These are phyloP conservation scores for Fusarium heterosporum DNA, from an alignment of 2,329 filamentous ascomycete genomes.

Conservation along the genomic window DNA sequence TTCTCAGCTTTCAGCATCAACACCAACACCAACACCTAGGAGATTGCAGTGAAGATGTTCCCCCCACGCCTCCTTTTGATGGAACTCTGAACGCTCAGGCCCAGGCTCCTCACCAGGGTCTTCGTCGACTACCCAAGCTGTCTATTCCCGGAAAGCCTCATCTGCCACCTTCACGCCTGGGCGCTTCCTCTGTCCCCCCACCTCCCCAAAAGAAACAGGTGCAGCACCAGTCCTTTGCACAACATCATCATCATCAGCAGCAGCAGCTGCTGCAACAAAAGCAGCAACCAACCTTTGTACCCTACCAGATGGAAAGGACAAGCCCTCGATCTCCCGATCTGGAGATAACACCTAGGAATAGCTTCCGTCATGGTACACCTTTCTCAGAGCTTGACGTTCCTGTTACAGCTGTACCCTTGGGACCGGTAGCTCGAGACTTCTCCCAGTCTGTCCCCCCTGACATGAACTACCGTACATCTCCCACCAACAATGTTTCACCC, in stretches of 20 bases:
- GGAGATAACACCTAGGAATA: slow-evolving; percentile 63
- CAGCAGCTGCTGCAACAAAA: slow-evolving; percentile 15
- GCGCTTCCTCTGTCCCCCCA: slow-evolving; percentile 48
- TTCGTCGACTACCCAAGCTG: slow-evolving; percentile 71
- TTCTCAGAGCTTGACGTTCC: slow-evolving; percentile 93
- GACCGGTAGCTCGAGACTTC: slow-evolving; percentile 79
- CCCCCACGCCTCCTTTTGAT: slow-evolving; percentile 77
- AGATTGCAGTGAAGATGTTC: slow-evolving; percentile 63
- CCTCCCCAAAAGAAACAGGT: slow-evolving; percentile 43
- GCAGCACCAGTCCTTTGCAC: slow-evolving; percentile 41
- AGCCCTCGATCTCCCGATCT: slow-evolving; percentile 67
- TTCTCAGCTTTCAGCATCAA: slow-evolving; percentile 79
- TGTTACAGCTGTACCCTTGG: slow-evolving; percentile 76
- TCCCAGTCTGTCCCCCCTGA: slow-evolving; percentile 95
- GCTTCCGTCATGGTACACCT: slow-evolving; percentile 85
- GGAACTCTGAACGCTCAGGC: slow-evolving; percentile 58
- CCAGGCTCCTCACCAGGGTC: slow-evolving; percentile 63
- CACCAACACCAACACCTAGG: slow-evolving; percentile 72
- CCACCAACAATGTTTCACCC: slow-evolving; percentile 51
- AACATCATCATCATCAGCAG: slow-evolving; percentile 23
- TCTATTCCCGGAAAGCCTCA: slow-evolving; percentile 63
- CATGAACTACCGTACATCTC: slow-evolving; percentile 78
- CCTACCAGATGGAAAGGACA: slow-evolving; percentile 64
- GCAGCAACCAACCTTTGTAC: slow-evolving; percentile 54
- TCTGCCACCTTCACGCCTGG: slow-evolving; percentile 43